Conservation (phyloP, 352 stramenopile genomes). For the Globisporangium mamillatum region DNA sequence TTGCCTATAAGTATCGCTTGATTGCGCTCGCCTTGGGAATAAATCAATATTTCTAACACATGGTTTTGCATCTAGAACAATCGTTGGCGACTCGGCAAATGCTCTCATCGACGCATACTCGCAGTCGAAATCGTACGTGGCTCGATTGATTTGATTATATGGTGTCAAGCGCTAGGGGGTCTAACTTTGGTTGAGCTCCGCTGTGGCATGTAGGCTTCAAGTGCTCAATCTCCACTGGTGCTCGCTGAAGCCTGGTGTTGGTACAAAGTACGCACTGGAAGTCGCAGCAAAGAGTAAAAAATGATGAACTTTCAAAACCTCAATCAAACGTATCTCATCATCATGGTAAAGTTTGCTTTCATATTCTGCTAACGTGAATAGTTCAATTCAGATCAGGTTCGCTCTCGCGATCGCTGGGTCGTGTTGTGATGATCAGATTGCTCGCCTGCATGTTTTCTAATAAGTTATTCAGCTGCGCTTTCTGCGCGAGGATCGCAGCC, state of each 20-base stretch:
- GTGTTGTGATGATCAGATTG: constrained; percentile 3
- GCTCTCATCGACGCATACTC: constrained; percentile 28
- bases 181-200: background rate
- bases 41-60: background rate
- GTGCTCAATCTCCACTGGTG: constrained; percentile 37
- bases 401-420: background rate
- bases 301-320: background rate
- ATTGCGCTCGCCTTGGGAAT: background rate
- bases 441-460: constrained; percentile 13
- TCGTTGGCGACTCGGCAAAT: constrained; percentile 15
- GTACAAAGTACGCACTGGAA: constrained; percentile 9
- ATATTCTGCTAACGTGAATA: background rate
- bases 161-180: background rate
- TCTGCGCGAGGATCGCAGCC: constrained; percentile 15
- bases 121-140: constrained; percentile 29
- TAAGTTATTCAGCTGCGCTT: constrained; percentile 16
- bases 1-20: background rate
- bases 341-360: background rate
- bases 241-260: constrained; percentile 24
- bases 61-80: constrained; percentile 17
- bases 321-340: background rate
- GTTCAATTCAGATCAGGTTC: background rate
- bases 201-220: constrained; percentile 20
- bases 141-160: background rate
- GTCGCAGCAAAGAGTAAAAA: constrained; percentile 2